These are phyloP conservation scores for Dimocarpus longan DNA, from an alignment of 345 rosid genomes.

Conservation along the genomic window DNA sequence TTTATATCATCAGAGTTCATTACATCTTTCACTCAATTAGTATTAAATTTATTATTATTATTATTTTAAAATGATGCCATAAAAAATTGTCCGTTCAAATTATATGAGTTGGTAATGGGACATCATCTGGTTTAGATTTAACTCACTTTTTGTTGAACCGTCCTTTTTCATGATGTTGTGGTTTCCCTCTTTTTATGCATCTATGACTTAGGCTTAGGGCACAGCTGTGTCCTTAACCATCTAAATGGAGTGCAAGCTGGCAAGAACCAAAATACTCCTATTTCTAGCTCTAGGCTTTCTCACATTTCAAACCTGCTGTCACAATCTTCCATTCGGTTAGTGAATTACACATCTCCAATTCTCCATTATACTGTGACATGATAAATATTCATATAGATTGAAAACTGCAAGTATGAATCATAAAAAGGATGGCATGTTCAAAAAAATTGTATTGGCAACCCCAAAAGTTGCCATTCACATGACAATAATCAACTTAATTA, in stretches of 20 bases:
- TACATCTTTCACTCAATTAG: too few species aligned
- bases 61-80: too few species aligned
- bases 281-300: slow-evolving; percentile 6
- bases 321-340: not conserved
- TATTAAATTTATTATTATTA: too few species aligned
- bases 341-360: not conserved
- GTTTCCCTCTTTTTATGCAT: not conserved
- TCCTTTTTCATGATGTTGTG: not conserved
- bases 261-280: not conserved
- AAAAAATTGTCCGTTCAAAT: not conserved
- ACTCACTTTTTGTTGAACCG: not conserved
- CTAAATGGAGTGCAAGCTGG: slow-evolving; percentile 16
- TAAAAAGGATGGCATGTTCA: not conserved
- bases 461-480: too few species aligned
- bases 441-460: too few species aligned
- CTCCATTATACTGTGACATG: not conserved
- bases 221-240: slow-evolving; percentile 18
- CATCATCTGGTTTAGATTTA: not conserved
- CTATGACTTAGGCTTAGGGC: slow-evolving; percentile 17
- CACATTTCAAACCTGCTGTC: slow-evolving; percentile 1
- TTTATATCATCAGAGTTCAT: too few species aligned
- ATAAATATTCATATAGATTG: not conserved
- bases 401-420: too few species aligned
- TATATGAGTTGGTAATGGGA: slow-evolving; percentile 7
- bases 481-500: too few species aligned